Percentiles rank a stretch among this genome's conserved stretches.
Conservation (phyloP, 2,329 filamentous ascomycete genomes). For the Aspergillus fumigatus region DNA sequence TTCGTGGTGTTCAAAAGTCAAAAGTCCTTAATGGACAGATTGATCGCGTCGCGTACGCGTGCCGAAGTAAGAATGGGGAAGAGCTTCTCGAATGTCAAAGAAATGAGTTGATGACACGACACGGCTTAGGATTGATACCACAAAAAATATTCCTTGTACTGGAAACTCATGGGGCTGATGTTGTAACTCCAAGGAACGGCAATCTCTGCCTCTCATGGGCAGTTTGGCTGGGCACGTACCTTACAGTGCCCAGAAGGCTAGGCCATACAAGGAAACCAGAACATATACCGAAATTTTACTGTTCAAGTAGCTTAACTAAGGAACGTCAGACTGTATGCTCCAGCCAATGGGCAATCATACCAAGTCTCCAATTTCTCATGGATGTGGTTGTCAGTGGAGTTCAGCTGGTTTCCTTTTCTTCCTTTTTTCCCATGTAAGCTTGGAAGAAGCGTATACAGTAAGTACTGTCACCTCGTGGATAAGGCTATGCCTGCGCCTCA, state of each 20-base stretch:
- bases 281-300: not conserved
- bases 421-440: not conserved
- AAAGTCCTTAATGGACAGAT: conserved; percentile 1
- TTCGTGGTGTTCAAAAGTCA: not conserved
- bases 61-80: not conserved
- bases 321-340: not conserved
- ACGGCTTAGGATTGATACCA: not conserved
- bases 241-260: not conserved
- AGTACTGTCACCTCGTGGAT: not conserved
- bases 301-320: not conserved
- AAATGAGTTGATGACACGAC: not conserved
- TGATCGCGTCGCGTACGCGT: conserved; percentile 17
- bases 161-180: not conserved
- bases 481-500: not conserved
- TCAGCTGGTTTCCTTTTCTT: not conserved
- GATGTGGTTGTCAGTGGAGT: conserved; percentile 8
- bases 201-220: not conserved
- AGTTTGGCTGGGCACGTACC: not conserved
- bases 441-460: not conserved
- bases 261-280: not conserved
- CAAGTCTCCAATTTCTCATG: conserved; percentile 7
- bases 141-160: not conserved
- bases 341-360: conserved; percentile 9
- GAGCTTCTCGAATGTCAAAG: not conserved
- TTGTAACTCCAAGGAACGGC: not conserved